phyloP scores from a whole-genome alignment of 75 land plant species.

The Isoetes taiwanensis region DNA sequence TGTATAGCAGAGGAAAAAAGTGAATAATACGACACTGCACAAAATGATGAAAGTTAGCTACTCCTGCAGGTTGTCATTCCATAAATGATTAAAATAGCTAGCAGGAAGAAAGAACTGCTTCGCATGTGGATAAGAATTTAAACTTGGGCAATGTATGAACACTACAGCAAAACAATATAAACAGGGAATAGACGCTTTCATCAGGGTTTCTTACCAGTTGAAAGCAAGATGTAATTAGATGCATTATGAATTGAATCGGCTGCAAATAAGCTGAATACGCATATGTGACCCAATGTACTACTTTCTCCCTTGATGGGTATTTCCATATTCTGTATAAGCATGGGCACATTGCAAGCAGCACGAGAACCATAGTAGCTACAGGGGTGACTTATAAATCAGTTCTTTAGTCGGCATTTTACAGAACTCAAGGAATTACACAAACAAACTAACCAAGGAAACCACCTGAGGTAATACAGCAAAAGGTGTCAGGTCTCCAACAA shows the following conservation, averaged over 20 bases:
- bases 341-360: constrained; percentile 52
- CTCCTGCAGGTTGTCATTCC: not conserved
- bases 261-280: constrained; percentile 60
- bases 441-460: not conserved
- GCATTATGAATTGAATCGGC: constrained; percentile 46
- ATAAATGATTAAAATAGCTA: not conserved
- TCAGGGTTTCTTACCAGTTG: constrained; percentile 41
- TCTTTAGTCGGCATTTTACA: not conserved
- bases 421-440: not conserved
- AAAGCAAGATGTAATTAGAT: constrained; percentile 47
- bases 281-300: constrained; percentile 67
- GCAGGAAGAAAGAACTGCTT: not conserved
- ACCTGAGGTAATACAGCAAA: constrained; percentile 73
- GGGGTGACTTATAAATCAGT: constrained; percentile 50
- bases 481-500: constrained; percentile 71
- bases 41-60: not conserved
- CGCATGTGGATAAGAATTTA: not conserved
- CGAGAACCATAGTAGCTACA: constrained; percentile 37
- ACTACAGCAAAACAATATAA: not conserved
- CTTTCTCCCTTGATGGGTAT: constrained; percentile 33
- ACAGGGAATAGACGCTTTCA: not conserved
- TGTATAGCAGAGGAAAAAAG: constrained; percentile 85
- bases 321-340: constrained; percentile 60
- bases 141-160: not conserved
- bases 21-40: constrained; percentile 83